Evolutionary conservation across 768 basidiomycete genomes (phyloP), one percentile per base, ranked within the genome.

Genomic region (Naganishia friedmannii): DNA sequence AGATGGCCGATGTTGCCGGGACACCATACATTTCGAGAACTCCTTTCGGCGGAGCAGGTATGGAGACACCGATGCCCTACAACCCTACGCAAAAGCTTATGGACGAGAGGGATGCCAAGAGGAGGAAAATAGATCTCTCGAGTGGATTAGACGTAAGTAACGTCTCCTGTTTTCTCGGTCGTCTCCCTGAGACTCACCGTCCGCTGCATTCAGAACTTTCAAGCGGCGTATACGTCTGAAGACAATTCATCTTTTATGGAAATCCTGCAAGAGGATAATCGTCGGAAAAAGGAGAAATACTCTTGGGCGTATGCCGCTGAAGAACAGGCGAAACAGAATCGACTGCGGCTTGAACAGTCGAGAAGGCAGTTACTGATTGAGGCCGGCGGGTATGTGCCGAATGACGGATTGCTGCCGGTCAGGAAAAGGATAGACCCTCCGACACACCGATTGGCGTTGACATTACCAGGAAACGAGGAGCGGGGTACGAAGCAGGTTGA

Each of bases 301-400:
- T 87, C 82, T 0, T 99, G 96, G 96, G 96, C 94, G 1, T 99
- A 90, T 88, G 89, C 92, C 51, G 93, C 93, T 8, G 93, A 98
- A 84, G 84, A 82, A 79, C 84, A 86, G 76, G 93, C 93, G 1
- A 89, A 91, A 72, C 39, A 60, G 34, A 39, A 51, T 39, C 32
- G 72, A 48, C 54, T 73, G 10, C 37, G 66, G 46, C 39, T 73
- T 34, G 72, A 73, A 42, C 68, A 69, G 63, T 66, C 54, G 28
- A 51, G 72, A 8, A 37, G 69, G 32, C 65, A 53, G 29, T 48
- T 71, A 37, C 46, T 79, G 67, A 69, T 78, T 13, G 76, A 78
- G n/a, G 76, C 77, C 0, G 66, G 66, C 2, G 75, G 73, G 9
- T 68, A 76, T 56, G 76, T 75, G 0, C 32, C 70, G 28, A 74